Evolutionary conservation across 148 eudicot genomes (phyloP), one percentile per base, ranked within the genome.

Genomic region (Pouteria glomerata): DNA sequence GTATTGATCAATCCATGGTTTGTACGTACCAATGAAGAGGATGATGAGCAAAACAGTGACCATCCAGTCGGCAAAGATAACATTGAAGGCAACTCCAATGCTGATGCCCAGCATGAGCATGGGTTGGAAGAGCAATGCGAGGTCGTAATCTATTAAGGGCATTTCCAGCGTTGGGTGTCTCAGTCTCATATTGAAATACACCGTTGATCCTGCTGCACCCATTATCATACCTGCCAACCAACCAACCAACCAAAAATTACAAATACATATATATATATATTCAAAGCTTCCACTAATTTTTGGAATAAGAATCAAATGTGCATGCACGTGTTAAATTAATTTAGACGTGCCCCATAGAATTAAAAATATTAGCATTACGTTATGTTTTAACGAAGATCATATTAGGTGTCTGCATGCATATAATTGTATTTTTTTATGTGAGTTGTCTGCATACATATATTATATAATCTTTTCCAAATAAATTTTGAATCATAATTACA

Each of bases 171-270:
- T 82, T 30, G 93, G 90, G 76, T 89, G 90, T 71, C 81, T 81
- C 68, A 74, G 71, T 66, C 83, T 71, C n/a, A 89, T 69, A 80
- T 86, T 86, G 51, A 80, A 84, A 69, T 82, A 82, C 44, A 86
- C 88, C 33, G 90, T 81, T 60, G 93, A 86, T 47, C 81, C 85
- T 60, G 93, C 83, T 31, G 84, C 88, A 51, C 93, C 90, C 93
- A 86, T 86, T 2, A 89, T 86, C 93, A 89, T 89, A 76, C 93
- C 93, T 88, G 78, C 44, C n/a, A n/a, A n/a, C n/a, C n/a, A n/a
- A n/a, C n/a, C n/a, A n/a, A n/a, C n/a, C n/a, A n/a, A n/a, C n/a
- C n/a, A n/a, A n/a, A n/a, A n/a, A n/a, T n/a, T n/a, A n/a, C n/a
- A n/a, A n/a, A n/a, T n/a, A n/a, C n/a, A n/a, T n/a, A n/a, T n/a